Percentiles rank a stretch among this genome's conserved stretches.
phyloP scores from a whole-genome alignment of 768 basidiomycete species.

The Boletus coccyginus region DNA sequence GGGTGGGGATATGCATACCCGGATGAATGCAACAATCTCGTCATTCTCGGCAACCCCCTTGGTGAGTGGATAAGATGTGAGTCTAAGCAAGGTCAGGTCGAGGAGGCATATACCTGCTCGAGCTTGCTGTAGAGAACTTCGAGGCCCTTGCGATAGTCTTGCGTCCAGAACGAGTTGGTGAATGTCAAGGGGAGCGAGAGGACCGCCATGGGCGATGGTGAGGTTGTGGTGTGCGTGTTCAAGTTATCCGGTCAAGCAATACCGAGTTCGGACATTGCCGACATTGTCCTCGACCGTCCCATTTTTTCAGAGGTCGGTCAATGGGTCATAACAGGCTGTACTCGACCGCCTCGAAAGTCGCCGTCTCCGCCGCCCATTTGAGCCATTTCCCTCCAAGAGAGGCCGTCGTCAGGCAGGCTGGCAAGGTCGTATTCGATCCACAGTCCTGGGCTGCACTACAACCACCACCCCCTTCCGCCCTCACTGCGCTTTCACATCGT shows the following conservation, averaged over 20 bases:
- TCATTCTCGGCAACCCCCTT: constrained; percentile 83
- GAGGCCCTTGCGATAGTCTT: constrained; percentile 83
- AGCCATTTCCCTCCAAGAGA: constrained; percentile 62
- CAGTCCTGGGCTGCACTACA: constrained; percentile 70
- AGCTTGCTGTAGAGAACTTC: constrained; percentile 75
- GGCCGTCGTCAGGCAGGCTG: constrained; percentile 36
- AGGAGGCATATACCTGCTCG: constrained; percentile 57
- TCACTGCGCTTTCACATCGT: constrained; percentile 74
- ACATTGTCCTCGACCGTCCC: constrained; percentile 27
- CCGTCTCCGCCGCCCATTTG: constrained; percentile 56
- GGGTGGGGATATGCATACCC: constrained; percentile 47
- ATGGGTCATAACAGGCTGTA: constrained; percentile 62
- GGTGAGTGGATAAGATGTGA: constrained; percentile 15
- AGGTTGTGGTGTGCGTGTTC: constrained; percentile 7
- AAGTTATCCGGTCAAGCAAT: background rate
- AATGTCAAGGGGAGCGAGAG: constrained; percentile 87
- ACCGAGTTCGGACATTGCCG: constrained; percentile 28
- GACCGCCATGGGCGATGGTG: constrained; percentile 62
- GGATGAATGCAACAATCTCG: constrained; percentile 79
- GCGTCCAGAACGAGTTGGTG: constrained; percentile 92
- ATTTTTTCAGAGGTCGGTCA: constrained; percentile 11
- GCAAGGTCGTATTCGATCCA: constrained; percentile 52
- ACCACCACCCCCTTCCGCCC: constrained; percentile 66
- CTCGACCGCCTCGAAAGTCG: constrained; percentile 34
- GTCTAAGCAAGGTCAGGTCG: background rate